Percentiles rank a stretch among this genome's conserved stretches.
These are phyloP conservation scores for Boletus eberwhitei DNA, from an alignment of 768 basidiomycete species.

Conservation along the genomic window DNA sequence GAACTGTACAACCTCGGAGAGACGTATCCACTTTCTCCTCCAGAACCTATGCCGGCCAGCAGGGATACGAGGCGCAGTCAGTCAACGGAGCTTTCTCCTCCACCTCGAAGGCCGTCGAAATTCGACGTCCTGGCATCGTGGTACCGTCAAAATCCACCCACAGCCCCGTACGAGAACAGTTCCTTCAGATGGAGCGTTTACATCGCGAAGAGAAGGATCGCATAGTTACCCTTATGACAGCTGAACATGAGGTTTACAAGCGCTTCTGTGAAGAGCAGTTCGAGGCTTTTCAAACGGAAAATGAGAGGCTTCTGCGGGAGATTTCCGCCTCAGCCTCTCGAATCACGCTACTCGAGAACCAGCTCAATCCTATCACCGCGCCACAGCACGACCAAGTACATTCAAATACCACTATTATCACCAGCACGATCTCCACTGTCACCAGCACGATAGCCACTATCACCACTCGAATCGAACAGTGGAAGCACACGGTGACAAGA, in stretches of 20 bases:
- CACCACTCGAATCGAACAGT: not conserved
- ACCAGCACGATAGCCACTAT: not conserved
- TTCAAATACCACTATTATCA: not conserved
- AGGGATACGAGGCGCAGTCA: not conserved
- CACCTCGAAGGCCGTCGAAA: not conserved
- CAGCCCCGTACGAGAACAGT: not conserved
- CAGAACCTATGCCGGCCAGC: not conserved
- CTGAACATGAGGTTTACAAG: not conserved
- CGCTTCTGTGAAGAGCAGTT: not conserved
- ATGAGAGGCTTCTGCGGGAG: not conserved
- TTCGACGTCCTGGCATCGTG: not conserved
- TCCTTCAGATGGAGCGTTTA: not conserved
- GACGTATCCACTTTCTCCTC: not conserved
- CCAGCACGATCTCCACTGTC: not conserved
- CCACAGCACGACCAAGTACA: not conserved
- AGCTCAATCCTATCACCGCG: not conserved
- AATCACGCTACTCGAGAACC: not conserved
- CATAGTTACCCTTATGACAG: not conserved
- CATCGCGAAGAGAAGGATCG: conserved; percentile 1
- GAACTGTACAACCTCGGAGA: no score
- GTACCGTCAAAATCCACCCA: not conserved
- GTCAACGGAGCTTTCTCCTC: not conserved
- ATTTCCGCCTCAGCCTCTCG: not conserved
- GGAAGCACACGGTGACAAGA: not conserved
- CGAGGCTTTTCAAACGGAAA: not conserved